Conservation (phyloP, 2,329 filamentous ascomycete species). For the Cordyceps militaris region DNA sequence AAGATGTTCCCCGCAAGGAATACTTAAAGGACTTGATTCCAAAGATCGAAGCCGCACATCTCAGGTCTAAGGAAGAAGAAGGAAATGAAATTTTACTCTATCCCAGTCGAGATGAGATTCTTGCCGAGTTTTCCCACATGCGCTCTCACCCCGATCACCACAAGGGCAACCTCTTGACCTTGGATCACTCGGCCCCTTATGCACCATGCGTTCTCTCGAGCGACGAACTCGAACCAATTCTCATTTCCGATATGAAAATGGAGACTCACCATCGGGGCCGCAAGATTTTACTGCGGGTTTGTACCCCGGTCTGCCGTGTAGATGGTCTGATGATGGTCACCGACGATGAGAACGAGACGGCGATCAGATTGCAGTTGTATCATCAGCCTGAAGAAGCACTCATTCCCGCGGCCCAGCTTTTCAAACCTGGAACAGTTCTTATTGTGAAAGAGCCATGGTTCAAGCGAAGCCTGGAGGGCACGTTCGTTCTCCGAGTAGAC, state of each 20-base stretch:
- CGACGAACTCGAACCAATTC: background rate
- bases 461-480: background rate
- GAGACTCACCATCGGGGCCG: background rate
- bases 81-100: background rate
- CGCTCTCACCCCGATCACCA: too few species aligned
- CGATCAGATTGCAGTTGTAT: background rate
- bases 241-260: background rate
- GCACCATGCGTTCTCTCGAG: background rate
- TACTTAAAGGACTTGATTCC: background rate
- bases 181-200: background rate
- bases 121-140: background rate
- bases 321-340: background rate
- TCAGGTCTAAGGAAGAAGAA: background rate
- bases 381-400: background rate
- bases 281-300: background rate
- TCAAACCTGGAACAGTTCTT: background rate
- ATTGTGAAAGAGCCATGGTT: background rate
- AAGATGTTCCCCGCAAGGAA: background rate
- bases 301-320: background rate
- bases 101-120: background rate
- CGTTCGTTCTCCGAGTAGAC: background rate
- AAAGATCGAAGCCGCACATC: background rate
- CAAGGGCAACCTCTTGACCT: background rate
- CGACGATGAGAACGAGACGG: background rate
- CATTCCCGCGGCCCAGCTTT: background rate